Conservation (phyloP, 306 rosid species). For the Gastrolobium villosum region DNA sequence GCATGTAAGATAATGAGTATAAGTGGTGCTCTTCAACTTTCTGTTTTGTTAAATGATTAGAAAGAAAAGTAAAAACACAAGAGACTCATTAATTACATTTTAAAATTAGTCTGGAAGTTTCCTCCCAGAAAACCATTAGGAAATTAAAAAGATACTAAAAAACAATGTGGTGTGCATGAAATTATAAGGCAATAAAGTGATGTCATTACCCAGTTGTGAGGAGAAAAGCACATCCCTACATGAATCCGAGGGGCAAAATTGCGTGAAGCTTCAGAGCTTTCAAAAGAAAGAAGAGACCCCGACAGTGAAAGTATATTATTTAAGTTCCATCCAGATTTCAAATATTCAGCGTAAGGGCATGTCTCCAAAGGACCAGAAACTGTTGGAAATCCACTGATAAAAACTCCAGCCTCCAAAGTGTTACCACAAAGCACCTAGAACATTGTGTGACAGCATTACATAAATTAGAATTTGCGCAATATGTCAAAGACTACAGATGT, state of each 20-base stretch:
- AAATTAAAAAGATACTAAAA: conserved; percentile 6
- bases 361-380: conserved; percentile 48
- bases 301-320: conserved; percentile 62
- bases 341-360: conserved; percentile 52
- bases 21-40: conserved; percentile 86
- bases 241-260: conserved; percentile 60
- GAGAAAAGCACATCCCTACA: conserved; percentile 92
- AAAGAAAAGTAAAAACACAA: conserved; percentile 11
- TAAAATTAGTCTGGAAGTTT: conserved; percentile 15
- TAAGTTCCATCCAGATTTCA: conserved; percentile 87
- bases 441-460: conserved; percentile 44
- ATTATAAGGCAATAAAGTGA: conserved; percentile 32
- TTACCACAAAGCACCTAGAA: conserved; percentile 73
- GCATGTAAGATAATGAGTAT: conserved; percentile 72
- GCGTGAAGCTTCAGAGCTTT: conserved; percentile 59
- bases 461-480: conserved; percentile 48
- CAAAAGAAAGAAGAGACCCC: conserved; percentile 88
- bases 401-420: conserved; percentile 52
- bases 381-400: conserved; percentile 78
- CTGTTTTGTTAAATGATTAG: conserved; percentile 53
- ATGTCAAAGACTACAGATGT: conserved; percentile 37
- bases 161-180: conserved; percentile 19
- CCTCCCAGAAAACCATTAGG: conserved; percentile 15
- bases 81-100: conserved; percentile 15
- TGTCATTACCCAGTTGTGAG: conserved; percentile 73